phyloP scores from a whole-genome alignment of 2,329 filamentous ascomycete genomes.

The Fusarium keratoplasticum region DNA sequence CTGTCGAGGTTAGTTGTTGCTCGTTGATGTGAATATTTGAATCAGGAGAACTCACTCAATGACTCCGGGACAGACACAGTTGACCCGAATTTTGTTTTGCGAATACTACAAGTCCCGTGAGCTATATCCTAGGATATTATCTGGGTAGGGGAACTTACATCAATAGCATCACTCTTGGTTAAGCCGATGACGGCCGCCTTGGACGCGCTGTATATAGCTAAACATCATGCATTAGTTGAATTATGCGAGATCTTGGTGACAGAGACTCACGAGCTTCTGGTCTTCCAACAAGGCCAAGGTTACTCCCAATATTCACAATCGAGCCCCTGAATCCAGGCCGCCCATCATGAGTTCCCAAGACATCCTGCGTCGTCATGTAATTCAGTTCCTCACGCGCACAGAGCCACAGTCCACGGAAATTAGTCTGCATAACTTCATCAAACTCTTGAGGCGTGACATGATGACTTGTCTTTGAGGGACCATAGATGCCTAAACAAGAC shows the following conservation, averaged over 20 bases:
- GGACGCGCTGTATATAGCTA: conserved; percentile 56
- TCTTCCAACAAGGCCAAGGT: conserved; percentile 56
- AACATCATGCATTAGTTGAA: neutral
- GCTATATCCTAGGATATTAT: neutral
- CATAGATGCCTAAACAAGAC: conserved; percentile 49
- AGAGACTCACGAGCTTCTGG: conserved; percentile 52
- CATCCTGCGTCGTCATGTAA: conserved; percentile 58
- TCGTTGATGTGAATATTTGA: too few species aligned
- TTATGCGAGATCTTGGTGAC: rapidly evolving
- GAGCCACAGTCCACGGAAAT: conserved; percentile 59
- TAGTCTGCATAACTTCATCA: conserved; percentile 55
- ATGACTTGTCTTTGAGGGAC: conserved; percentile 51
- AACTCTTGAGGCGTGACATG: conserved; percentile 53
- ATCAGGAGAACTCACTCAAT: conserved; percentile 48
- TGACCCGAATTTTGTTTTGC: conserved; percentile 57
- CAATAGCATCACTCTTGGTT: conserved; percentile 60
- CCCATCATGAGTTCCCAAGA: conserved; percentile 55
- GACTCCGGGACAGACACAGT: conserved; percentile 59
- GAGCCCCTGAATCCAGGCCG: conserved; percentile 52
- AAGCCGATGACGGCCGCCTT: conserved; percentile 58
- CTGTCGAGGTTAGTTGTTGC: conserved; percentile 18
- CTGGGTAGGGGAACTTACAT: conserved; percentile 46
- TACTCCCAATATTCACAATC: conserved; percentile 59
- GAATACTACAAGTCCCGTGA: conserved; percentile 50
- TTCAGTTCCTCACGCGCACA: conserved; percentile 55